Evolutionary conservation across 441 rosid species (phyloP).

Genomic region (Viola pubescens): DNA sequence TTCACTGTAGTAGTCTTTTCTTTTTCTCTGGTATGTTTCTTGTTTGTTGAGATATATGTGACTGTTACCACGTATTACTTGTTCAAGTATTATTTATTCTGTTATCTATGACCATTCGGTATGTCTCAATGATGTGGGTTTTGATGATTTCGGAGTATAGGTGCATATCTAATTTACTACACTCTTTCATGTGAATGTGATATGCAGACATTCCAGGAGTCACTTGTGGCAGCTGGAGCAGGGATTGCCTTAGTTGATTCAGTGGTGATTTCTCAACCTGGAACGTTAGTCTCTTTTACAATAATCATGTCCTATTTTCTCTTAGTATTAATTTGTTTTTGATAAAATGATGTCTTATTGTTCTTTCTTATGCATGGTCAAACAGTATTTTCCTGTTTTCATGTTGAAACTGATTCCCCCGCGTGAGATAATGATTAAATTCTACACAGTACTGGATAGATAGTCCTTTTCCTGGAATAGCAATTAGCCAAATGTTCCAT

Average conservation of each 20-base stretch:
- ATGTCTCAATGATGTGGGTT: background rate
- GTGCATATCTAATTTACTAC: background rate
- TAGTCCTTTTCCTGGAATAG: background rate
- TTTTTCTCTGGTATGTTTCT: too few species aligned
- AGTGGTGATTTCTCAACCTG: conserved; percentile 81
- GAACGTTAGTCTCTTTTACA: conserved; percentile 39
- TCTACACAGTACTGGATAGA: background rate
- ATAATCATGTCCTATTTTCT: conserved; percentile 2
- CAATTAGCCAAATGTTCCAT: conserved; percentile 1
- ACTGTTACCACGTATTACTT: too few species aligned
- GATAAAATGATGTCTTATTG: conserved; percentile 4
- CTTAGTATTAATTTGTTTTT: conserved; percentile 7
- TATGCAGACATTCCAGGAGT: conserved; percentile 84
- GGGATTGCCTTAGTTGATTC: conserved; percentile 86
- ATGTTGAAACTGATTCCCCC: background rate
- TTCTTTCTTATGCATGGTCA: background rate
- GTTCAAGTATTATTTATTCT: too few species aligned
- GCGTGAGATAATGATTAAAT: background rate
- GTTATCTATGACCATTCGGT: too few species aligned
- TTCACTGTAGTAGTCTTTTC: too few species aligned
- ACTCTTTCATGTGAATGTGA: conserved; percentile 13
- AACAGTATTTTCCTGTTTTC: conserved; percentile 1
- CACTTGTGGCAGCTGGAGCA: conserved; percentile 89
- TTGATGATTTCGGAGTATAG: background rate
- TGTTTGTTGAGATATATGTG: too few species aligned